Conservation (phyloP, 306 rosid species). For the Betula pendula region DNA sequence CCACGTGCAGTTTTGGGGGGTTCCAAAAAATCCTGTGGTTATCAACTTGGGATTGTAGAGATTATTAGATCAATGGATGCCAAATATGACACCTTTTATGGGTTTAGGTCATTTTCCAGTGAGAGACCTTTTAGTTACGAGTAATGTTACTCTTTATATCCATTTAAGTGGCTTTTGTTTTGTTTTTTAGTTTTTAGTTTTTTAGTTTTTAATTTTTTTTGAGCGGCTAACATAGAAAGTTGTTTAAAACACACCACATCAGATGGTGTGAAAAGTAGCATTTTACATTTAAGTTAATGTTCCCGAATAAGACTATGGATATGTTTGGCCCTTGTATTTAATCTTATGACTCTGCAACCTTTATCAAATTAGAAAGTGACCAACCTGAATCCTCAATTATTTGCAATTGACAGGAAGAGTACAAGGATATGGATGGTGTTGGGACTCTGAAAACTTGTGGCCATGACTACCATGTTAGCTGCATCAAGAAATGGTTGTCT, state of each 20-base stretch:
- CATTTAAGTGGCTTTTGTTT: too few relatives aligned
- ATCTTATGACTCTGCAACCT: too few relatives aligned
- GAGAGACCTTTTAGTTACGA: neutral
- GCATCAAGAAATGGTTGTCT: conserved; percentile 80
- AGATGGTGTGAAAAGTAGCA: too few relatives aligned
- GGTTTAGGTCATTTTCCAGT: neutral
- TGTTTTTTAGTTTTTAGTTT: too few relatives aligned
- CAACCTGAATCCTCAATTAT: neutral
- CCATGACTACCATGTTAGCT: conserved; percentile 78
- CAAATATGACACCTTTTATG: neutral
- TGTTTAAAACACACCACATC: too few relatives aligned
- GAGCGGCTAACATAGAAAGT: too few relatives aligned
- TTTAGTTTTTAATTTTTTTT: too few relatives aligned
- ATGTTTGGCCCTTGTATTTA: too few relatives aligned
- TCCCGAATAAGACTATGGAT: too few relatives aligned
- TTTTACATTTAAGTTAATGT: too few relatives aligned
- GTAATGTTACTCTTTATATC: too few relatives aligned
- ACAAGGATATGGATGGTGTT: conserved; percentile 80
- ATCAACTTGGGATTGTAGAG: neutral
- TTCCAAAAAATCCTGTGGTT: neutral
- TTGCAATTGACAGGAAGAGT: conserved; percentile 66
- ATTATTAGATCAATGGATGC: neutral
- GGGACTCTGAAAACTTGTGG: conserved; percentile 68
- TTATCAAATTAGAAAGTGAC: neutral
- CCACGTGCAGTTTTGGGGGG: neutral